Evolutionary conservation across 2,329 filamentous ascomycete species (phyloP).

Genomic region (Aureobasidium namibiae): DNA sequence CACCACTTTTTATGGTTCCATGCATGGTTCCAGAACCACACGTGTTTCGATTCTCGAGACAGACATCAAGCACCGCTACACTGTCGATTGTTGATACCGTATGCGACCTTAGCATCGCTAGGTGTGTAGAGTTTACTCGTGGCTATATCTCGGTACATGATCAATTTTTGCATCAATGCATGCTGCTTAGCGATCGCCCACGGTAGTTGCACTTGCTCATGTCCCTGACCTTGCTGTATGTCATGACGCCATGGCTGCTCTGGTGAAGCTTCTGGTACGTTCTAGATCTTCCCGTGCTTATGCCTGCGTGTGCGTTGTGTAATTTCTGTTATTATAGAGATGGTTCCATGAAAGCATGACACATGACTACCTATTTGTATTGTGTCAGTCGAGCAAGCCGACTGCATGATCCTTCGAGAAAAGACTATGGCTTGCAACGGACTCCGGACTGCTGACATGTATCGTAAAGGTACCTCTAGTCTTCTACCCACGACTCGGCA

Average conservation of each 20-base stretch:
- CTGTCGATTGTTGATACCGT: neutral
- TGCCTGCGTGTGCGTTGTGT: neutral
- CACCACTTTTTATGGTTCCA: neutral
- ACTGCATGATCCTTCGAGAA: neutral
- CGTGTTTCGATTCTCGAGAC: neutral
- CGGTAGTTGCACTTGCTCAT: neutral
- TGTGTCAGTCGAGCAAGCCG: neutral
- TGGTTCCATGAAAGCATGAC: neutral
- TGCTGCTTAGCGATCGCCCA: neutral
- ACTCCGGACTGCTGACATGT: neutral
- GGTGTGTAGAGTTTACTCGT: too few species aligned
- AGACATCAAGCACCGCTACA: neutral
- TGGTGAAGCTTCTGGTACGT: neutral
- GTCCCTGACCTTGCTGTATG: neutral
- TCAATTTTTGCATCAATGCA: neutral
- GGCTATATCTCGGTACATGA: neutral
- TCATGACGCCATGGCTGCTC: neutral
- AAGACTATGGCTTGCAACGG: neutral
- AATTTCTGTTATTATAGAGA: too few species aligned
- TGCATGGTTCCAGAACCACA: constrained; percentile 1
- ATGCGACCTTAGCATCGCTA: too few species aligned
- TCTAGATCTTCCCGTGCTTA: neutral
- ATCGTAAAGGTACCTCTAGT: too few species aligned
- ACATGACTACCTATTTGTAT: neutral
- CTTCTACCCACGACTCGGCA: neutral